Evolutionary conservation across 306 rosid genomes (phyloP), one percentile per base, ranked within the genome.

Genomic region (Canavalia gladiata): DNA sequence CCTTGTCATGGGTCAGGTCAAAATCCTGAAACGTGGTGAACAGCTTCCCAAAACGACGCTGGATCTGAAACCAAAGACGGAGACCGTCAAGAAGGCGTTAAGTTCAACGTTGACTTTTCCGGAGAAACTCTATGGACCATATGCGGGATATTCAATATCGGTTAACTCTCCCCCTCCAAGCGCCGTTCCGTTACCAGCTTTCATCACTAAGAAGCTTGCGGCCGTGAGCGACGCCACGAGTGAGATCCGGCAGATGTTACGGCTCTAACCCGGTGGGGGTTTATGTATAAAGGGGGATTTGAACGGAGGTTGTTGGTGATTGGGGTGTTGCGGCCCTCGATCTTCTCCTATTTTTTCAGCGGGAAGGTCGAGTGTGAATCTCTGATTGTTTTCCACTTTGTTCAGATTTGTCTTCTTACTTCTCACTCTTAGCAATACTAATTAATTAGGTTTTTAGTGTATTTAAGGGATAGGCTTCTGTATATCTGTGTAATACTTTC

Each of bases 321-420:
- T 67, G 68, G 87, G 76, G 85, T 50, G 4, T 33, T 49, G 11
- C 8, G 65, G 72, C 43, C 30, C 72, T 78, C 54, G 86, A 69
- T 66, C 77, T 73, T 84, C 84, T 79, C 89, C 79, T 85, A 88
- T 85, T 83, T 91, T 91, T 87, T 88, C 89, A 58, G 82, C 80
- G 83, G 86, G 90, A 85, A 64, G 68, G 30, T 52, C 41, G 79
- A 64, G 71, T 25, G 73, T 37, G 1, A 46, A 18, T 13, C 47
- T 45, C 87, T 72, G 6, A 41, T 76, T 81, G 45, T 81, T 37
- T 34, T 13, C 1, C 82, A 28, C 76, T 71, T 35, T 70, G 72
- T 80, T 75, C 78, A 58, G 10, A 68, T 68, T 68, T 0, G 9
- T 58, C 13, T 29, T 3, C 5, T 8, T 29, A 37, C 3, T 37